Evolutionary conservation across 495 filamentous ascomycete species (phyloP), one percentile per base, ranked within the genome.

Genomic region (Penicillium parvum): DNA sequence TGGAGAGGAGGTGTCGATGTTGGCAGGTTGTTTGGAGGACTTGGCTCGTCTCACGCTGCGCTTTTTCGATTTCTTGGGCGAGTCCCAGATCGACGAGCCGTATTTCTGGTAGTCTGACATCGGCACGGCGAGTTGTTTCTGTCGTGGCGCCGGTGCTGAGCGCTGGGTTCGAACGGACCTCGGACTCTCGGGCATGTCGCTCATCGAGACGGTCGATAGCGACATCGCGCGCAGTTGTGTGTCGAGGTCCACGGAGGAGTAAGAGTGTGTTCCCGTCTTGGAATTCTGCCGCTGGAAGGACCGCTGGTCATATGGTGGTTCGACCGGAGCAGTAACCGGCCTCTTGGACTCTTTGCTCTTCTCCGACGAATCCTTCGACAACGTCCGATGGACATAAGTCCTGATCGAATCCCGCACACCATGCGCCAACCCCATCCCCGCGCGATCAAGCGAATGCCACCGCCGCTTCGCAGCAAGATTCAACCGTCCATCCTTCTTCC

Each of bases 371-470:
- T 58, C 52, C 18, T 53, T 55, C 5, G 65, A 57, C 2, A 66
- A 38, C 3, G 60, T 63, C 12, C 59, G 58, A 16, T 64, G 57
- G 10, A 69, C 62, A 25, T 63, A 64, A 1, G 61, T 66, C 26
- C 63, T 66, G 37, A 71, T 64, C 1, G 68, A 71, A 18, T 68
- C 50, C 2, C 65, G 65, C 7, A 67, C 57, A 6, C 60, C 61
- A 47, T 60, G 44, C 1, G 55, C 57, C 9, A 58, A 32, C 1
- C 54, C 47, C n/a, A 51, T 17, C n/a, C 60, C 48, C 1, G 45
- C 36, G 12, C 49, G 45, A 35, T 62, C 58, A 1, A 61, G 47
- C 11, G 58, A 50, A 18, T 61, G 50, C 57, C 55, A 64, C 19
- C 56, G 39, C 16, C 47, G 43, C 27, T 44, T 60, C 4, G 45